A percentile compares a stretch with the other conserved stretches of the same genome.
phyloP scores from a whole-genome alignment of 225 moss, liverwort and hornwort species.

The Pleurozium schreberi region DNA sequence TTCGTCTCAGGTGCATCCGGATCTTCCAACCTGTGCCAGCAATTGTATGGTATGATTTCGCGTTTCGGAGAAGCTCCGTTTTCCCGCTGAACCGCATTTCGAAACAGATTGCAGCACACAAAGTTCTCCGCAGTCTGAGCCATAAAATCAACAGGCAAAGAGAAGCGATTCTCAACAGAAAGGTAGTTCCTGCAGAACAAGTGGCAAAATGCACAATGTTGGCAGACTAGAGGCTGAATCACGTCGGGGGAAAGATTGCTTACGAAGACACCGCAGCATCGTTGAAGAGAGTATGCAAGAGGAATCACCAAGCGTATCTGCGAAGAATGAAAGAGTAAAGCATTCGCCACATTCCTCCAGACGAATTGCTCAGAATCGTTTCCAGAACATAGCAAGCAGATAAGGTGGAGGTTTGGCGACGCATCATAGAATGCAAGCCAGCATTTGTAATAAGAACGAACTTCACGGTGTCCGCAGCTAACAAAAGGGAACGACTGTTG shows the following conservation, averaged over 20 bases:
- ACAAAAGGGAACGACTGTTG: background rate
- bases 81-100: background rate
- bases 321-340: no score
- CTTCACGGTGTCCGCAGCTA: background rate
- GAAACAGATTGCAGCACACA: background rate
- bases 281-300: background rate
- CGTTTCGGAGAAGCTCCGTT: background rate
- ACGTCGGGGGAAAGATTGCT: background rate
- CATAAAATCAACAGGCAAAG: background rate
- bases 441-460: background rate
- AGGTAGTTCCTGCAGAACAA: background rate
- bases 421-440: background rate
- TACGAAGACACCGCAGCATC: background rate
- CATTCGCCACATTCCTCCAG: background rate
- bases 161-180: background rate
- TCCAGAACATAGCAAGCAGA: background rate
- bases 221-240: background rate
- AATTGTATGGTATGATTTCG: background rate
- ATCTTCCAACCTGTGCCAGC: slow-evolving; percentile 63
- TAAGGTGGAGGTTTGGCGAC: background rate
- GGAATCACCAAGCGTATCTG: no score
- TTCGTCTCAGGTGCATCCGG: slow-evolving; percentile 63
- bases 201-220: background rate
- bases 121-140: background rate
- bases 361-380: background rate